These are phyloP conservation scores for Microbotryum violaceum DNA, from an alignment of 1,284 basidiomycete species.

Conservation along the genomic window DNA sequence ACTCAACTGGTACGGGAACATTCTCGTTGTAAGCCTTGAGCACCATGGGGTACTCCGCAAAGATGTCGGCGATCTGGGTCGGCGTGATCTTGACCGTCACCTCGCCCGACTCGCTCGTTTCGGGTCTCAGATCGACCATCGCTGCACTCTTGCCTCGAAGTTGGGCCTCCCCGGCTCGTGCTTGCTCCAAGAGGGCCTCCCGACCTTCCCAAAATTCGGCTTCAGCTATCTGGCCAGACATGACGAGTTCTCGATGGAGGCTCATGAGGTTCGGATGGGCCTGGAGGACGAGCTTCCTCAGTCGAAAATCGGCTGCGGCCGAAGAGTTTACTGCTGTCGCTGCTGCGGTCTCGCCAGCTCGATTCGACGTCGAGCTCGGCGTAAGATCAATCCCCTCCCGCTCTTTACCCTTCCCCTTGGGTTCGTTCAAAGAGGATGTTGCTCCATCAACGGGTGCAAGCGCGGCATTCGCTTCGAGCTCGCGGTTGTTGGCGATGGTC, in stretches of 20 bases:
- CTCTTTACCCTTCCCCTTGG: constrained; percentile 37
- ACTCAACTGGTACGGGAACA: constrained; percentile 66
- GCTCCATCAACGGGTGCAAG: constrained; percentile 31
- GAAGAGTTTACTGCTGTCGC: constrained; percentile 49
- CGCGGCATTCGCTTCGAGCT: constrained; percentile 19
- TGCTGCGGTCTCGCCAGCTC: constrained; percentile 51
- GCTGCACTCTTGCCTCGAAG: constrained; percentile 51
- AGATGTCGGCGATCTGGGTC: constrained; percentile 87
- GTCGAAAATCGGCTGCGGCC: constrained; percentile 29
- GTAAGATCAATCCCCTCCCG: constrained; percentile 8
- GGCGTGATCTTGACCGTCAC: constrained; percentile 87
- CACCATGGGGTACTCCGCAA: constrained; percentile 95
- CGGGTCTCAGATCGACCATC: constrained; percentile 80
- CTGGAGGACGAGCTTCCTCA: constrained; percentile 70
- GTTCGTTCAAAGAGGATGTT: neutral
- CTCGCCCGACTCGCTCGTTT: constrained; percentile 63
- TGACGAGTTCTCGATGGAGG: constrained; percentile 77
- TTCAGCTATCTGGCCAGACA: constrained; percentile 75
- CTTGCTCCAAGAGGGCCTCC: constrained; percentile 61
- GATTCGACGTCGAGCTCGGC: constrained; percentile 37
- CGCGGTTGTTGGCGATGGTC: constrained; percentile 59
- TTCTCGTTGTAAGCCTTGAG: constrained; percentile 85
- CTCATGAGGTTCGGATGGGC: constrained; percentile 64
- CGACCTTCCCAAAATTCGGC: constrained; percentile 92
- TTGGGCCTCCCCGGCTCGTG: constrained; percentile 58